Evolutionary conservation across 2,329 filamentous ascomycete species (phyloP).

Genomic region (Fusarium verticillioides): DNA sequence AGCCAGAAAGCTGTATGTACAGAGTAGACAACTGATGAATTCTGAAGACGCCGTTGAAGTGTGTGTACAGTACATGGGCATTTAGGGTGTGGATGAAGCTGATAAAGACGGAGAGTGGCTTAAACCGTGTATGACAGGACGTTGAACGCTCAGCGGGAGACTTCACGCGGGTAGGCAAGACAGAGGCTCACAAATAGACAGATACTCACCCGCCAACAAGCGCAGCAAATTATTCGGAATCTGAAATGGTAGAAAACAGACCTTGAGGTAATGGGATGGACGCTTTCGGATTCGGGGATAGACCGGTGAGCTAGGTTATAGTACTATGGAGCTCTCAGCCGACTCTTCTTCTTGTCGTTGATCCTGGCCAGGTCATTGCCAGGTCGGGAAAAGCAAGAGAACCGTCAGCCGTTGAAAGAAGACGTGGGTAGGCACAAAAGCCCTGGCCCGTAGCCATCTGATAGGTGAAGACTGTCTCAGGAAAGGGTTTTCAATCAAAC

Average conservation of each 20-base stretch:
- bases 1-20: conserved; percentile 7
- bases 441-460: conserved; percentile 33
- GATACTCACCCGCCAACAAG: conserved; percentile 28
- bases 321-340: conserved; percentile 41
- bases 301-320: conserved; percentile 39
- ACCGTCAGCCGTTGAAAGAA: conserved; percentile 39
- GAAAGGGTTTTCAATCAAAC: conserved; percentile 13
- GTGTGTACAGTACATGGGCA: conserved; percentile 29
- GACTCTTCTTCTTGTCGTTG: conserved; percentile 34
- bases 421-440: conserved; percentile 20
- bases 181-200: conserved; percentile 20
- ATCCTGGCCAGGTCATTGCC: conserved; percentile 39
- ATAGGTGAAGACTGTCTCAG: conserved; percentile 33
- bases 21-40: conserved; percentile 37
- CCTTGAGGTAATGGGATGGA: conserved; percentile 21
- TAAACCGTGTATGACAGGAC: conserved; percentile 41
- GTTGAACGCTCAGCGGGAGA: conserved; percentile 26
- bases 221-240: conserved; percentile 25
- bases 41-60: conserved; percentile 24
- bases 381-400: conserved; percentile 39
- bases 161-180: conserved; percentile 26
- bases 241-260: conserved; percentile 8
- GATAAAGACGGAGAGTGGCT: conserved; percentile 38
- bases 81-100: conserved; percentile 38
- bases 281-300: conserved; percentile 32